Conservation (phyloP, 768 basidiomycete genomes). For the Neoboletus subvelutipes region DNA sequence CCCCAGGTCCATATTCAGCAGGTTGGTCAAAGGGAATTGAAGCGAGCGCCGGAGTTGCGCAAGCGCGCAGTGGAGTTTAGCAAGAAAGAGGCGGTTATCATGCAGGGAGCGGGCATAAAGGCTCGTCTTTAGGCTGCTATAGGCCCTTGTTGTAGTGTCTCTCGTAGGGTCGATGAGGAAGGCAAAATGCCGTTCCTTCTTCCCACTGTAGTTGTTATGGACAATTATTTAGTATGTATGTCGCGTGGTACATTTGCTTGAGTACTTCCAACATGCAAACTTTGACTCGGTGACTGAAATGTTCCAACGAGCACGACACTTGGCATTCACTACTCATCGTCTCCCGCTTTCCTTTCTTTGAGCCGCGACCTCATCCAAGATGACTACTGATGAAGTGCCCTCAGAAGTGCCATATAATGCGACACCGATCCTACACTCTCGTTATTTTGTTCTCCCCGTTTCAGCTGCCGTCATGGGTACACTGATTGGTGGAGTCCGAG, state of each 20-base stretch:
- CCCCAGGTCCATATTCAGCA: slow-evolving; percentile 90
- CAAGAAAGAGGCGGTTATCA: slow-evolving; percentile 58
- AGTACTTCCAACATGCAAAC: background rate
- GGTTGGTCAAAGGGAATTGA: slow-evolving; percentile 87
- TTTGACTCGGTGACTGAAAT: background rate
- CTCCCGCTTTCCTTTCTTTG: background rate
- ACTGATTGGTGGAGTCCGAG: slow-evolving; percentile 72
- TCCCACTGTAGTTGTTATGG: background rate
- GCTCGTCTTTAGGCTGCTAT: slow-evolving; percentile 43
- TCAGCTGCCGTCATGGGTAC: slow-evolving; percentile 60
- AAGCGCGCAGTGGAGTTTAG: slow-evolving; percentile 54
- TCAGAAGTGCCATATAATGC: slow-evolving; percentile 24
- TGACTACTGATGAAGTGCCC: slow-evolving; percentile 14
- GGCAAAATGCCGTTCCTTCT: background rate
- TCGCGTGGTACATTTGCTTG: background rate
- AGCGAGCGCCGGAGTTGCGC: slow-evolving; percentile 63
- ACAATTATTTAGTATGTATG: background rate
- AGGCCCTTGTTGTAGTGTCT: background rate
- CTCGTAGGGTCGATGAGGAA: background rate
- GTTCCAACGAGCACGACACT: background rate
- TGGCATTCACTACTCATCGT: background rate
- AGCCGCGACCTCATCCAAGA: slow-evolving; percentile 6
- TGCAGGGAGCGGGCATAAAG: slow-evolving; percentile 62
- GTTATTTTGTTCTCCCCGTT: slow-evolving; percentile 61
- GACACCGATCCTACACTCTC: slow-evolving; percentile 38